Evolutionary conservation across 768 basidiomycete genomes (phyloP).

Genomic region (Xerocomellus chrysenteron): DNA sequence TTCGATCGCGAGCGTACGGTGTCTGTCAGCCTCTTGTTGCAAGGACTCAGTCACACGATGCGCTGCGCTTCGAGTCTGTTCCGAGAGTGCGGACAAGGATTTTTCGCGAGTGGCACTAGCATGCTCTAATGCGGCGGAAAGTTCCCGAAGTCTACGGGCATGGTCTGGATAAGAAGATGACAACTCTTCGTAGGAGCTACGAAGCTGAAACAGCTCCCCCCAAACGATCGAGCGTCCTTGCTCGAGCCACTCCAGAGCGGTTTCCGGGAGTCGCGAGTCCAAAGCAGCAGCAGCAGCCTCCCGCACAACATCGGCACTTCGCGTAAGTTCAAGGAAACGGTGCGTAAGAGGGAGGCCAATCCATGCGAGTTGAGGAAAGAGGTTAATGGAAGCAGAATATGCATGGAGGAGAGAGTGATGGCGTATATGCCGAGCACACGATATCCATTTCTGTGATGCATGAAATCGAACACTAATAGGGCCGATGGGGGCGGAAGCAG

Average conservation of each 20-base stretch:
- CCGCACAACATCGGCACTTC: constrained; percentile 12
- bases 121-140: too few species aligned
- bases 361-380: constrained; percentile 21
- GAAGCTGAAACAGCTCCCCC: background rate
- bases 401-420: constrained; percentile 15
- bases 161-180: too few species aligned
- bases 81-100: too few species aligned
- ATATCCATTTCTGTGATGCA: constrained; percentile 5
- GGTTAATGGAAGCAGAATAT: constrained; percentile 15
- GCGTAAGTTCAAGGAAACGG: constrained; percentile 14
- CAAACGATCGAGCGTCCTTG: constrained; percentile 9
- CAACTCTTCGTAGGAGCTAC: too few species aligned
- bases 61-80: too few species aligned
- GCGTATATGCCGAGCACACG: background rate
- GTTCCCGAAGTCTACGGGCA: too few species aligned
- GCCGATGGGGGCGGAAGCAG: background rate
- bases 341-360: constrained; percentile 13
- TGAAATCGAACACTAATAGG: background rate
- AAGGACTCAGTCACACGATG: too few species aligned
- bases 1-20: too few species aligned
- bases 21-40: too few species aligned
- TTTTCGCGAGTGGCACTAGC: too few species aligned
- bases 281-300: constrained; percentile 23
- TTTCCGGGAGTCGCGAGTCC: constrained; percentile 1
- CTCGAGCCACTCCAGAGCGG: constrained; percentile 13